Percentiles rank a stretch among this genome's conserved stretches.
These are phyloP conservation scores for Phytopythium mirpurense DNA, from an alignment of 352 stramenopile genomes.

Conservation along the genomic window DNA sequence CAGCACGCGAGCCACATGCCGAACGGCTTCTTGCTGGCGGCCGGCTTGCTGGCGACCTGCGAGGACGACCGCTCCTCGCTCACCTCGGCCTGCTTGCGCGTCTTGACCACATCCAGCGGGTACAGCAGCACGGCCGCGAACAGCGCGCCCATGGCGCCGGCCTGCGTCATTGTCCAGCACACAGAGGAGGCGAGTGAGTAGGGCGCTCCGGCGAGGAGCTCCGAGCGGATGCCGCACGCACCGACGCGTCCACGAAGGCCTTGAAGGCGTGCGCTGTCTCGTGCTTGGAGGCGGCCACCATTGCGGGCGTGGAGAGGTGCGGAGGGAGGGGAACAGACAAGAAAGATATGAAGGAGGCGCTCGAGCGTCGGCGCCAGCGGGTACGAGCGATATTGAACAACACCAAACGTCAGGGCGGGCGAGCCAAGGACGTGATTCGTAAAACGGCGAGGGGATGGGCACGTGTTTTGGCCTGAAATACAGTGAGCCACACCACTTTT, in stretches of 20 bases:
- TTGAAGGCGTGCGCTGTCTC: conserved; percentile 49
- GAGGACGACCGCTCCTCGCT: conserved; percentile 14
- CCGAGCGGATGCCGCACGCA: conserved; percentile 19
- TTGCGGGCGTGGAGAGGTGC: not conserved
- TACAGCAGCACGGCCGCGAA: conserved; percentile 72
- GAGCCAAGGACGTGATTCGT: conserved; percentile 3
- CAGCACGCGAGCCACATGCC: conserved; percentile 56
- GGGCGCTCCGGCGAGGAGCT: too few relatives aligned
- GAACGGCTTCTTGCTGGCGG: conserved; percentile 28
- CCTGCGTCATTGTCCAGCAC: conserved; percentile 17
- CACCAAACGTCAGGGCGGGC: not conserved
- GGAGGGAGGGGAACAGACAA: not conserved
- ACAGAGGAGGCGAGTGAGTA: too few relatives aligned
- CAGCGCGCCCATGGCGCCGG: conserved; percentile 69
- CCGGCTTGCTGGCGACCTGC: conserved; percentile 15
- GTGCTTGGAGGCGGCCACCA: conserved; percentile 8
- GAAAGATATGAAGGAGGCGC: not conserved
- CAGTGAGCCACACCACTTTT: not conserved
- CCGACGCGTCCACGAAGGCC: conserved; percentile 72
- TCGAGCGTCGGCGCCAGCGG: not conserved
- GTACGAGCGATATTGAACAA: not conserved
- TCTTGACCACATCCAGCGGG: conserved; percentile 76
- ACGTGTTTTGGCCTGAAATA: not conserved
- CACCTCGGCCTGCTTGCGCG: conserved; percentile 53
- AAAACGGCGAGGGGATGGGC: conserved; percentile 2